A percentile compares a stretch with the other conserved stretches of the same genome.
phyloP scores from a whole-genome alignment of 2,329 filamentous ascomycete species.

The Dryadomyces quercus-mongolicae region DNA sequence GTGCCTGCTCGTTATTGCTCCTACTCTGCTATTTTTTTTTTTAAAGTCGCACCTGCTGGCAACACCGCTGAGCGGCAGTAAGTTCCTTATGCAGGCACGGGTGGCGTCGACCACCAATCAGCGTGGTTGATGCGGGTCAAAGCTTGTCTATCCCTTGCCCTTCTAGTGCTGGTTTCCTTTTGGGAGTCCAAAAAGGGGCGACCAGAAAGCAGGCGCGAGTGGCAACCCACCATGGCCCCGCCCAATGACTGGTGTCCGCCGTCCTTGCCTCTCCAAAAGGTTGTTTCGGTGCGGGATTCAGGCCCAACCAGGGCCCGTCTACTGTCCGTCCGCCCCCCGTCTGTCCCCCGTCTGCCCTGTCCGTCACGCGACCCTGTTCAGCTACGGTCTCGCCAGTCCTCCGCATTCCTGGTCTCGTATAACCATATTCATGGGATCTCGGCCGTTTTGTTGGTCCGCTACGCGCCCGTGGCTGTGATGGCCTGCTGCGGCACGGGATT shows the following conservation, averaged over 20 bases:
- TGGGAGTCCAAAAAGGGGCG: constrained; percentile 5
- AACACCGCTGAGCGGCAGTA: background rate
- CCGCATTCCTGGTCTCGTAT: too few species aligned
- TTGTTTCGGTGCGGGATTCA: background rate
- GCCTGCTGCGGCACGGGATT: too few species aligned
- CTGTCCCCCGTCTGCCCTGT: too few species aligned
- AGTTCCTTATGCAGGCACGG: constrained; percentile 13
- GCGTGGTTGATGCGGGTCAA: constrained; percentile 5
- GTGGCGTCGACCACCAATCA: constrained; percentile 8
- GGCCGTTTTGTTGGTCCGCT: too few species aligned
- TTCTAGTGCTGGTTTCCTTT: constrained; percentile 2
- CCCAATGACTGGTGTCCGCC: background rate
- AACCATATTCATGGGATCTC: too few species aligned
- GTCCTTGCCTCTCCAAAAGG: background rate
- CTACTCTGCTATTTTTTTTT: constrained; percentile 1
- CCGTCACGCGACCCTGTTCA: too few species aligned
- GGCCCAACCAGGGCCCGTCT: background rate
- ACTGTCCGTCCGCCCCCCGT: too few species aligned
- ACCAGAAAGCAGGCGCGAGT: background rate
- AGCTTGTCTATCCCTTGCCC: constrained; percentile 3
- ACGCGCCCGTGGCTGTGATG: too few species aligned
- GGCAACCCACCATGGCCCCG: background rate
- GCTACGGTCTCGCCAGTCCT: too few species aligned
- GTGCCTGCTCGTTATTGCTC: background rate
- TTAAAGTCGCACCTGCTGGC: constrained; percentile 1